Evolutionary conservation across 768 basidiomycete genomes (phyloP), one percentile per base, ranked within the genome.

Genomic region (Calocera viscosa): DNA sequence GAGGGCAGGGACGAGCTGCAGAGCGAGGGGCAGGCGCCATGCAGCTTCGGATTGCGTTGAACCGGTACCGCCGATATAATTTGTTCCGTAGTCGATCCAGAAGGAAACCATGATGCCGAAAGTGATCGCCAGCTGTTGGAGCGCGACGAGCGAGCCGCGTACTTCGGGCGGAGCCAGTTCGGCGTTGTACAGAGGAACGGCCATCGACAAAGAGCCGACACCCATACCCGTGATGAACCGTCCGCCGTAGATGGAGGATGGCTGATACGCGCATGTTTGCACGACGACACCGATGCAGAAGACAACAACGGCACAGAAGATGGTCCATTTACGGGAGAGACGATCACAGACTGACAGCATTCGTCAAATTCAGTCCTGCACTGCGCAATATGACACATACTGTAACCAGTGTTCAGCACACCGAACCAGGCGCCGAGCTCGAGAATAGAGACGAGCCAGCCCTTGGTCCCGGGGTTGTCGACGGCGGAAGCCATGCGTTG

Each of bases 111-210:
- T 84, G 73, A 89, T 89, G 24, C 87, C 87, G 71, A 89, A 88
- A 1, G 87, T 88, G 74, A 91, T 91, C 1, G 89, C 86, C 22
- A 91, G 79, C 73, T 91, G 90, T 73, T 91, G 90, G 10, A 91
- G 81, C 1, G 88, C 89, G 64, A 91, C 89, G 39, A 91, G 77
- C 73, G 85, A 86, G 14, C 90, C 90, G 69, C 90, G 84, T 17
- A 91, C 87, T 76, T 90, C 90, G 2, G 89, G 88, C 30, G 90
- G 89, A 1, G 86, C 84, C 65, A 90, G 82, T 74, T 83, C 80
- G 41, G 80, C 80, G 69, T 90, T 90, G 80, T 88, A 90, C 39
- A 91, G 79, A 0, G 90, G 90, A 12, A 91, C 89, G n/a, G 83
- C 82, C 88, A 90, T 90, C 71, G 86, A 88, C 24, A 91, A 77